Evolutionary conservation across 2,329 filamentous ascomycete genomes (phyloP), one percentile per base, ranked within the genome.

Genomic region (Colletotrichum theobromicola): DNA sequence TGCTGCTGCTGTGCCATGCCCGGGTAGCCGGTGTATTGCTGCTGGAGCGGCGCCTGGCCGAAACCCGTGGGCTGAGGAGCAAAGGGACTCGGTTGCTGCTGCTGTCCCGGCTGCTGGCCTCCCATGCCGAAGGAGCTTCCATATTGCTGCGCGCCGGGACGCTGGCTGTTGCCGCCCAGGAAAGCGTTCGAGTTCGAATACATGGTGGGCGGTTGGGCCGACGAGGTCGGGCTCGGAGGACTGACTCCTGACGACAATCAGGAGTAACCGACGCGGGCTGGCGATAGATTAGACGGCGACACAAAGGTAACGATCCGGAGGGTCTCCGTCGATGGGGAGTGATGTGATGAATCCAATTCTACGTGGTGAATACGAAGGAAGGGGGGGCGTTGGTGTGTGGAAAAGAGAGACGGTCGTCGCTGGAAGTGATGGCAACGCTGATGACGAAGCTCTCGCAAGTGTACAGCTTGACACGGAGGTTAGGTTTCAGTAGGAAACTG

Each of bases 141-240:
- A 86, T 88, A 90, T 78, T 91, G 91, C 81, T 90, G 91, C 77
- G 91, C 90, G 68, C 92, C 91, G 64, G 94, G 94, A 75, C 93
- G 94, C 83, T 93, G 91, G 87, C 89, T 93, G 82, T 93, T 95
- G 86, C 93, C 94, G 85, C 95, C 95, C 81, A 98, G 87, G 85
- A 93, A 98, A 77, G 94, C 93, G 88, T 94, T 97, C 78, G 95
- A 94, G 83, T 93, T 95, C 78, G 95, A 97, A 87, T 95, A 98
- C 96, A 98, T 98, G 85, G 81, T 76, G 77, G 74, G 64, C 61
- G 53, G 58, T 60, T 68, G 42, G 42, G 76, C 67, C 72, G 70
- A 57, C 55, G 42, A 61, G 75, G 58, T 74, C 67, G 62, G 57
- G 75, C 71, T 67, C 67, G 65, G 57, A 58, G 62, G 42, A 4